phyloP scores from a whole-genome alignment of 108 stramenopile genomes.

The Fistulifera pelliculosa region DNA sequence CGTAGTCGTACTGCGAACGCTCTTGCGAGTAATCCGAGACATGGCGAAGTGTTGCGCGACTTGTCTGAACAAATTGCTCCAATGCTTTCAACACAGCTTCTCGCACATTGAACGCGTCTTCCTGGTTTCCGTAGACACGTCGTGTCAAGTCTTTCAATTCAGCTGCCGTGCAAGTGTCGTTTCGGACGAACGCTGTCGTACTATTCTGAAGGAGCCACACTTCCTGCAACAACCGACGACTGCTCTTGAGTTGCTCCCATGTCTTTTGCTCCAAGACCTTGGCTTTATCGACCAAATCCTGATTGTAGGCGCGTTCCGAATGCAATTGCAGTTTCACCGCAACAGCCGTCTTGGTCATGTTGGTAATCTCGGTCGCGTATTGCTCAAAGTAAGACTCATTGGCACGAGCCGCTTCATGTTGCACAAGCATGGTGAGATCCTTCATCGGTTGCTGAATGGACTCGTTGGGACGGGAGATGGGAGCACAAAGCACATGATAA shows the following conservation, averaged over 20 bases:
- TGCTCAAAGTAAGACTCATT: background rate
- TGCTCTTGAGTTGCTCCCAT: background rate
- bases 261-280: background rate
- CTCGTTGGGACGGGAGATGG: background rate
- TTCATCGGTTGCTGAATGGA: background rate
- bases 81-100: background rate
- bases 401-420: background rate
- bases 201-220: background rate
- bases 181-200: background rate
- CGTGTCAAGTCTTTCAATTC: background rate
- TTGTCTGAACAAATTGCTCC: slow-evolving; percentile 12
- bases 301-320: background rate
- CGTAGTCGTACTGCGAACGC: slow-evolving; percentile 25
- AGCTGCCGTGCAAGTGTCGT: background rate
- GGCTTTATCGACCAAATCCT: background rate
- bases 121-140: background rate
- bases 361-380: no score
- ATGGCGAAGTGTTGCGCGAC: background rate
- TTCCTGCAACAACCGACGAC: background rate
- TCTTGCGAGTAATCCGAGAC: slow-evolving; percentile 17
- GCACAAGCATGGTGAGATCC: background rate
- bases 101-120: background rate
- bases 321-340: background rate
- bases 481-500: no score
- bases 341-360: background rate